Conservation (phyloP, 192 early-diverging fungal species). For the Linnemannia schmuckeri region DNA sequence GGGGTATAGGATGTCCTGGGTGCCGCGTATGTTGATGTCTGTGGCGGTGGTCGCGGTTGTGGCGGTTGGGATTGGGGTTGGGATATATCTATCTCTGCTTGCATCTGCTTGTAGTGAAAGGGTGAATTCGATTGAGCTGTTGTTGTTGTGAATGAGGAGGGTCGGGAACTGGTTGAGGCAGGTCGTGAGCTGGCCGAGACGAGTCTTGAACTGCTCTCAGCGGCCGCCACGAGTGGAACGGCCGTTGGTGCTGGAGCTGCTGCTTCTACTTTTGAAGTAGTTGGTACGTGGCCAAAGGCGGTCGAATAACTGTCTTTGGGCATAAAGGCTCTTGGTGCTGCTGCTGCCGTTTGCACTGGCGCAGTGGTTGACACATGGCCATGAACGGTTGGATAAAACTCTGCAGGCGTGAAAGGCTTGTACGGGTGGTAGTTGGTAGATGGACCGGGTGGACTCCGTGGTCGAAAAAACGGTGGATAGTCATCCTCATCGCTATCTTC, state of each 20-base stretch:
- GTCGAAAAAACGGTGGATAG: neutral
- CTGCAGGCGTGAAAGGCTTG: neutral
- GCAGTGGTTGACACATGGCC: neutral
- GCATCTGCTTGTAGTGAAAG: neutral
- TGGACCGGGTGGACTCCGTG: neutral
- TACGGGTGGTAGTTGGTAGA: neutral
- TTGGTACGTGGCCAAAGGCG: neutral
- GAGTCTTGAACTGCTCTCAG: neutral
- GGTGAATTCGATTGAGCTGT: neutral
- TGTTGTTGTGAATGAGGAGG: neutral
- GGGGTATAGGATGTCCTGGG: neutral
- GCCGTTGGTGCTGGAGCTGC: too few species aligned
- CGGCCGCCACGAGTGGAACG: neutral
- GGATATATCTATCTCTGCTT: neutral
- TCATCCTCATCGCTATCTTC: neutral
- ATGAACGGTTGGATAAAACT: neutral
- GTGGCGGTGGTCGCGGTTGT: neutral
- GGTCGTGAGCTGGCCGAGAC: neutral
- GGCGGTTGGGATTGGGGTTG: neutral
- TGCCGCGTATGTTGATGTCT: neutral
- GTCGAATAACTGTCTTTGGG: neutral
- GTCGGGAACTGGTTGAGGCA: neutral
- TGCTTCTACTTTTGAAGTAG: neutral
- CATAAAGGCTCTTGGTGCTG: too few species aligned
- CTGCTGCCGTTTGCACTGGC: neutral